Evolutionary conservation across 1,284 basidiomycete genomes (phyloP).

Genomic region (Leccinum pachyderme): DNA sequence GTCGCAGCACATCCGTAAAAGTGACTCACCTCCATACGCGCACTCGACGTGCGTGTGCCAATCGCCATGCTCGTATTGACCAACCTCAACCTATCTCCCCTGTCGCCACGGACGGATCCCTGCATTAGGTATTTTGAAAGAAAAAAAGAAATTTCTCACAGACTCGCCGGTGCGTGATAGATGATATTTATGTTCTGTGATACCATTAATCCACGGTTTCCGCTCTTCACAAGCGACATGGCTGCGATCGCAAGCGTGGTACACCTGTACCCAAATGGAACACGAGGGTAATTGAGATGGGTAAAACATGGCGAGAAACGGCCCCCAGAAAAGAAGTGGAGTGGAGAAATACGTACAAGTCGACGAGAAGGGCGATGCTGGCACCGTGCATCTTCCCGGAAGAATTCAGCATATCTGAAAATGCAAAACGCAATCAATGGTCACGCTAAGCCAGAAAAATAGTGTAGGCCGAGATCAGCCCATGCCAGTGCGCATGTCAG

Average conservation of each 20-base stretch:
- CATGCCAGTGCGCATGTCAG: too few species aligned
- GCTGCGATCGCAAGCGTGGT: slow-evolving; percentile 43
- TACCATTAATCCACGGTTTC: slow-evolving; percentile 21
- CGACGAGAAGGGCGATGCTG: slow-evolving; percentile 49
- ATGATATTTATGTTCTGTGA: slow-evolving; percentile 49
- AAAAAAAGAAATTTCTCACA: slow-evolving; percentile 34
- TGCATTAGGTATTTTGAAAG: slow-evolving; percentile 1
- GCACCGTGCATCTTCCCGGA: slow-evolving; percentile 49
- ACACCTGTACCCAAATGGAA: slow-evolving; percentile 33
- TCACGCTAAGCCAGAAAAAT: too few species aligned
- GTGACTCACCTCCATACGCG: slow-evolving; percentile 44
- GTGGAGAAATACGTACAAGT: slow-evolving; percentile 39
- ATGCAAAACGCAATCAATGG: too few species aligned
- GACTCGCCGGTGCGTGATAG: slow-evolving; percentile 52
- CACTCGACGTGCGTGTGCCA: slow-evolving; percentile 41
- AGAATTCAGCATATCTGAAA: slow-evolving; percentile 52
- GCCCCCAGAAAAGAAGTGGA: too few species aligned
- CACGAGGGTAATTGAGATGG: too few species aligned
- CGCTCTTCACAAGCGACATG: slow-evolving; percentile 27
- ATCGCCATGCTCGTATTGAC: slow-evolving; percentile 46
- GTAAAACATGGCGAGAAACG: too few species aligned
- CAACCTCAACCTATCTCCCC: slow-evolving; percentile 48
- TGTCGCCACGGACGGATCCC: slow-evolving; percentile 18
- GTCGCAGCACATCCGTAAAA: too few species aligned
- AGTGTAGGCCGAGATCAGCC: too few species aligned